A percentile compares a stretch with the other conserved stretches of the same genome.
Evolutionary conservation across 2,329 filamentous ascomycete species (phyloP).

Genomic region (Xylariaceae sp.): DNA sequence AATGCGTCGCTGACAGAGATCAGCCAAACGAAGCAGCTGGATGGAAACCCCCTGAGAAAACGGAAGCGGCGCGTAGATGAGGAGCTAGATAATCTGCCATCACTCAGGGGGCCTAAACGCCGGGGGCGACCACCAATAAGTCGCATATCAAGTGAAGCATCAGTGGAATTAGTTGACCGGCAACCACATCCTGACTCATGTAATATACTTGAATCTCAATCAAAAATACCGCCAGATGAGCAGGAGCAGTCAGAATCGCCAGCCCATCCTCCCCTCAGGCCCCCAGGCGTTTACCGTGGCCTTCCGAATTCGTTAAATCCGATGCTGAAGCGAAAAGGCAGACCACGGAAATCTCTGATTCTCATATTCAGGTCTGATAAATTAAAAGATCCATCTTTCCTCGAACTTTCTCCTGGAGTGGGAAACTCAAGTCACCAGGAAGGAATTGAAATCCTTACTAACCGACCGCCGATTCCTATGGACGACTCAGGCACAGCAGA

Average conservation of each 20-base stretch:
- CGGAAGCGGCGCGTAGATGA: constrained; percentile 16
- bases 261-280: constrained; percentile 10
- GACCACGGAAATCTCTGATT: constrained; percentile 40
- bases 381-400: constrained; percentile 35
- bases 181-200: neutral
- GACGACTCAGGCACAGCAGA: constrained; percentile 2
- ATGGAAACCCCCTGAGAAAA: constrained; percentile 14
- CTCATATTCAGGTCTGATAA: constrained; percentile 37
- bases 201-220: neutral
- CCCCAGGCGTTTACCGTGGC: constrained; percentile 38
- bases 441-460: neutral
- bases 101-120: constrained; percentile 3
- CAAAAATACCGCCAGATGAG: neutral
- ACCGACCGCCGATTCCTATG: neutral
- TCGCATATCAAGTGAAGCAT: neutral
- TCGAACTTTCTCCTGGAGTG: constrained; percentile 2
- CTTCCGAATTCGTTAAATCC: constrained; percentile 38
- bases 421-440: neutral
- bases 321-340: constrained; percentile 33
- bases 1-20: constrained; percentile 29
- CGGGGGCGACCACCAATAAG: constrained; percentile 12
- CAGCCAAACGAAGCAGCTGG: constrained; percentile 1
- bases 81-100: constrained; percentile 12
- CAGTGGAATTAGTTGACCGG: neutral
- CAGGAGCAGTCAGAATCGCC: constrained; percentile 1